These are phyloP conservation scores for Irpex sp. DNA, from an alignment of 1,284 basidiomycete species.

Conservation along the genomic window DNA sequence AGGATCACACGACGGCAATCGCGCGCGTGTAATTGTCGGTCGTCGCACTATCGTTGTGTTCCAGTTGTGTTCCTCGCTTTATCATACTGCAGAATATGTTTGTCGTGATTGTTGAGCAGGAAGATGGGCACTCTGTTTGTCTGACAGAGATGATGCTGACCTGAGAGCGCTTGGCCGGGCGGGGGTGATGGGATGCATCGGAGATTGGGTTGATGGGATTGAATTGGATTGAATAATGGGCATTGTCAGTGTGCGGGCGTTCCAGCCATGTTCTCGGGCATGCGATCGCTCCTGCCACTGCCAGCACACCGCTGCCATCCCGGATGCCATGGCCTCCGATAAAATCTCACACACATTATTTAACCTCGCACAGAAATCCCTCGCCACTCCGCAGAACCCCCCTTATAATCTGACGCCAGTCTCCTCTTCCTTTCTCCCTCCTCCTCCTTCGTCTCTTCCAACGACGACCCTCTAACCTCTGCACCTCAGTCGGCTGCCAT, in stretches of 20 bases:
- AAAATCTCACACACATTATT: background rate
- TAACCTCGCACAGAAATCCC: background rate
- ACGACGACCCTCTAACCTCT: background rate
- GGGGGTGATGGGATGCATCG: no score
- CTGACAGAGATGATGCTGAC: no score
- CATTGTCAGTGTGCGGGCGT: background rate
- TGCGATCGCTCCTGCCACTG: conserved; percentile 11
- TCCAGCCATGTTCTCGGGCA: conserved; percentile 11
- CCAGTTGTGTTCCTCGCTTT: no score
- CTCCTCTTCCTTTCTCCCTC: background rate
- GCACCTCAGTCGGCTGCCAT: background rate
- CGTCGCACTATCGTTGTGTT: no score
- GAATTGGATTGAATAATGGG: background rate
- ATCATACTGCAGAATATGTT: no score
- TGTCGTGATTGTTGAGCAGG: no score
- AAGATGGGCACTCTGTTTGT: no score
- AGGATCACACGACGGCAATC: no score
- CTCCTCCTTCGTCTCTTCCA: background rate
- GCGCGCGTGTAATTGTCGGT: no score
- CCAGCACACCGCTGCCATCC: background rate
- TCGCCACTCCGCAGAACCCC: background rate
- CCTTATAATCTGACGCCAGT: background rate
- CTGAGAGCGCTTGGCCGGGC: no score
- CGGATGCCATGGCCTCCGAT: background rate
- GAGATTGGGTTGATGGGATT: no score